Evolutionary conservation across 2,329 filamentous ascomycete species (phyloP), one percentile per base, ranked within the genome.

Genomic region (Tothia fuscella): DNA sequence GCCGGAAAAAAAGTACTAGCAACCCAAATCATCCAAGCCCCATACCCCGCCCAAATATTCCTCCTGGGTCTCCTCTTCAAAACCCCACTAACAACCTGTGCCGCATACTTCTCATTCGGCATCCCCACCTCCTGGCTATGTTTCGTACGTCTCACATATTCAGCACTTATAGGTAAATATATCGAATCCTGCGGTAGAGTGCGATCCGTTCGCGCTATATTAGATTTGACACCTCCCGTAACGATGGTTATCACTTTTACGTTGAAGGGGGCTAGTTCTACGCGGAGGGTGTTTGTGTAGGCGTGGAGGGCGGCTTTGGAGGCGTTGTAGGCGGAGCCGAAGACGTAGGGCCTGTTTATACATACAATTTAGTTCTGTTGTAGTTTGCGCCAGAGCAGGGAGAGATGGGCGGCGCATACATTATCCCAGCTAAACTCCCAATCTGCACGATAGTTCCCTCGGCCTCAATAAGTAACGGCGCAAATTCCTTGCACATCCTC

Each of bases 141-240:
- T 40, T 58, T 65, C 42, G 72, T 56, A 7, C 74, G 61, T 34
- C 62, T 56, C 43, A 63, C 56, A 51, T 76, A 78, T 44, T 72
- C 66, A 4, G 56, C 58, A 31, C 66, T 60, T 24, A 77, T 60
- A 0, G 72, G 68, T 17, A 65, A 48, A 51, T 75, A 78, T 17
- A 73, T 58, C 0, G 66, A 72, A 34, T 63, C 61, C 6, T 61
- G 55, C 2, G 61, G 58, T 6, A 79, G 53, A 4, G 56, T 54
- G 20, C 72, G 63, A 12, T 71, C 54, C 4, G 59, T 63, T n/a
- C 74, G 64, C 3, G 71, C 68, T 49, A 79, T 75, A 24, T 71
- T 71, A 31, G 66, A 71, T 52, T 71, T 67, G 24, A 79, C 74
- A 7, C 75, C 74, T 7, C 76, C 76, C 1, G 76, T 78, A 5